Base-by-base conservation (phyloP, 495 filamentous ascomycete genomes). In the Aspergillus kassunensis region DNA sequence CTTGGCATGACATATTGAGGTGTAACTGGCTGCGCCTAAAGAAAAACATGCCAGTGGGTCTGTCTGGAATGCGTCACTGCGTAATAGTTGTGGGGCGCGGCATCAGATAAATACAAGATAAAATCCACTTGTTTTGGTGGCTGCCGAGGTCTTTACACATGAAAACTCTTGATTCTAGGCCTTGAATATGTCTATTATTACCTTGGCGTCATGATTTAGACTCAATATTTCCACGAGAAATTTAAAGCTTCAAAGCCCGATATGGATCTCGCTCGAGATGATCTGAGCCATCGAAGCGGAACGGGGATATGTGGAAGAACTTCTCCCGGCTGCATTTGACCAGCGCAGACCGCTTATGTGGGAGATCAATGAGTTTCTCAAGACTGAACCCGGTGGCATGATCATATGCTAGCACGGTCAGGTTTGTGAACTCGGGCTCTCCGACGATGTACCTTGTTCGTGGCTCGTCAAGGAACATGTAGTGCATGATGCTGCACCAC, bases 401-500 rank as follows among this genome's bases (percentile, higher is more conserved):
- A 51, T 85, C 81, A 64, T 85, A 85, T 42, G 75, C 73, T 34
- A 84, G 67, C 24, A 83, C 76, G 5, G 75, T 78, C 35, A 68
- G 73, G 53, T 79, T 81, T 8, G 74, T 82, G 41, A 72, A 74
- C 61, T 77, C 76, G 33, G 82, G 82, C 70, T 86, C 83, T 36
- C 81, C 82, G 7, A 85, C 80, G 2, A 84, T 76, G 53, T 70
- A 60, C 58, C 67, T 70, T 2, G 83, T 86, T 39, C 82, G 79
- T 45, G 78, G 76, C 47, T 85, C 82, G 61, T 86, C 83, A 13
- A 86, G 70, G 63, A 82, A 85, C 56, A 80, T 65, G 59, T 82
- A 85, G 60, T 85, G 81, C 69, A 86, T 85, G 62, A 82, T 65
- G 54, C 75, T 78, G n/a, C 78, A 79, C 75, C 78, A 85, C 83